phyloP scores from a whole-genome alignment of 176 grass and related monocot genomes.

The Aegilops bicornis region DNA sequence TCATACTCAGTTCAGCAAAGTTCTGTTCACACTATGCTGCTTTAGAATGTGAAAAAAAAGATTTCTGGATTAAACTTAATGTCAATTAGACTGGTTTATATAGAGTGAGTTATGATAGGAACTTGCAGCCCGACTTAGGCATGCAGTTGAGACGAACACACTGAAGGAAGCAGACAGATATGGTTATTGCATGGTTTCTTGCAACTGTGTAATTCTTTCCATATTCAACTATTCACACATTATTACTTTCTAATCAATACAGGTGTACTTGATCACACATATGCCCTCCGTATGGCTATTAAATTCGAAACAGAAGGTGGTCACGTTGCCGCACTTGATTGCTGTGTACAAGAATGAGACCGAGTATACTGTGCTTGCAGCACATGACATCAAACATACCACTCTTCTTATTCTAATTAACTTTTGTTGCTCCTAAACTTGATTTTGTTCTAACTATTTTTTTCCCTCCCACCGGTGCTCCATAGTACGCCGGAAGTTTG shows the following conservation, averaged over 20 bases:
- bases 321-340: constrained; percentile 68
- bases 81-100: constrained; percentile 40
- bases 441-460: constrained; percentile 21
- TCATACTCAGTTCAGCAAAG: too few relatives aligned
- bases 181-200: constrained; percentile 40
- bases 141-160: constrained; percentile 71
- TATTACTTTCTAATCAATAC: constrained; percentile 35
- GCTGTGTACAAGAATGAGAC: constrained; percentile 70
- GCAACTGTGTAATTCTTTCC: background rate
- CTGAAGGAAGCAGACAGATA: constrained; percentile 75
- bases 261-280: constrained; percentile 88
- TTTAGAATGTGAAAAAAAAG: too few relatives aligned
- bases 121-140: constrained; percentile 61
- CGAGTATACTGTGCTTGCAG: constrained; percentile 70
- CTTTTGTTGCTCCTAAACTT: background rate
- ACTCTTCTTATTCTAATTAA: constrained; percentile 25
- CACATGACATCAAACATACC: constrained; percentile 44
- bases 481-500: too few relatives aligned
- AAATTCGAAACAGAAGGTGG: constrained; percentile 54
- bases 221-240: constrained; percentile 3
- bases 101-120: constrained; percentile 84
- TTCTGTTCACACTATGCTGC: too few relatives aligned
- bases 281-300: constrained; percentile 80
- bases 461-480: background rate
- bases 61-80: too few relatives aligned